Evolutionary conservation across 192 early-diverging fungal genomes (phyloP).

Genomic region (Entomortierella chlamydospora): DNA sequence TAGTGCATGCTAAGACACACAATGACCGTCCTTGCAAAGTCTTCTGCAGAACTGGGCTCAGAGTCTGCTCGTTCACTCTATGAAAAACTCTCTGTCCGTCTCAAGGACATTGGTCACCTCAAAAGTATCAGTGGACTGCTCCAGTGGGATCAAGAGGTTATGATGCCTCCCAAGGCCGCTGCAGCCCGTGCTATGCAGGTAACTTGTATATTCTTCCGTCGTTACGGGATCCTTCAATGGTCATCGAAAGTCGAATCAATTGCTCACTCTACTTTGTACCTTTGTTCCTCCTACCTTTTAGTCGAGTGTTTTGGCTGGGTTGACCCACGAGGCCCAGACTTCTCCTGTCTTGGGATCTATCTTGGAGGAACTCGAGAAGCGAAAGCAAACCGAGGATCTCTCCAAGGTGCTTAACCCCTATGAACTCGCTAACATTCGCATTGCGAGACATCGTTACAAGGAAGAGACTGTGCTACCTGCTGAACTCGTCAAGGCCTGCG

Average conservation of each 20-base stretch:
- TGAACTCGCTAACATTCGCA: slow-evolving; percentile 51
- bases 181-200: slow-evolving; percentile 39
- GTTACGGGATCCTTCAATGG: too few relatives aligned
- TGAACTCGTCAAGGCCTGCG: slow-evolving; percentile 34
- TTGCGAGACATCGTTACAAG: slow-evolving; percentile 27
- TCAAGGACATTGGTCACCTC: slow-evolving; percentile 37
- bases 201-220: not conserved
- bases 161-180: slow-evolving; percentile 56
- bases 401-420: slow-evolving; percentile 35
- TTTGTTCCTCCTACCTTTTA: not conserved
- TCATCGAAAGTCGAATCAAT: not conserved
- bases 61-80: slow-evolving; percentile 49
- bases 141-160: slow-evolving; percentile 56
- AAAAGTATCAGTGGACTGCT: slow-evolving; percentile 32
- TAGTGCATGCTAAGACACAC: slow-evolving; percentile 48
- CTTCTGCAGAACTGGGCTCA: slow-evolving; percentile 37
- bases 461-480: slow-evolving; percentile 24
- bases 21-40: slow-evolving; percentile 50
- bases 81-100: slow-evolving; percentile 28
- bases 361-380: slow-evolving; percentile 42
- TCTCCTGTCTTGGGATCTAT: slow-evolving; percentile 39
- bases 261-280: not conserved
- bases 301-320: slow-evolving; percentile 40
- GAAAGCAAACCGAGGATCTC: slow-evolving; percentile 20
- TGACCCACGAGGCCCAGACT: slow-evolving; percentile 36